phyloP scores from a whole-genome alignment of 2,329 filamentous ascomycete genomes.

The Fusarium sp. region DNA sequence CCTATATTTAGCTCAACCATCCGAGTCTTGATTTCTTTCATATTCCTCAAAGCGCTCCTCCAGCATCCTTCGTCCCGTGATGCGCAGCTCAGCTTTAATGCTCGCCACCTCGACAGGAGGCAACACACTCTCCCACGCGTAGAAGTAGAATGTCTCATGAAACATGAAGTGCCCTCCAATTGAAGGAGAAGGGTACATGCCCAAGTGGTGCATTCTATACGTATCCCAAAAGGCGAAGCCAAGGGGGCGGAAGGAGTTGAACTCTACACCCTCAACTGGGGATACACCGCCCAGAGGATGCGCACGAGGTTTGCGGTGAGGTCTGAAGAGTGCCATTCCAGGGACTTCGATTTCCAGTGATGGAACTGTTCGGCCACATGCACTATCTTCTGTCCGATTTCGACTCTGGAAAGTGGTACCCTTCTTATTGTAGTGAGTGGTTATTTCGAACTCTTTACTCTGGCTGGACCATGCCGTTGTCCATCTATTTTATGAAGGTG shows the following conservation, averaged over 20 bases:
- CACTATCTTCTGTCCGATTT: not conserved
- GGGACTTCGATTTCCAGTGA: not conserved
- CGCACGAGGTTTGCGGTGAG: not conserved
- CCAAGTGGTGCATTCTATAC: constrained; percentile 32
- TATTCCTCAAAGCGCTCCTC: not conserved
- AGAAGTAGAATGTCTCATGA: not conserved
- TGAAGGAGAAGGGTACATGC: not conserved
- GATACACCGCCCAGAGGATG: not conserved
- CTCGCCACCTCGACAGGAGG: constrained; percentile 12
- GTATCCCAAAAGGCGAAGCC: constrained; percentile 41
- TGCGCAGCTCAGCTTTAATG: constrained; percentile 5
- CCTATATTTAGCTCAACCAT: too few relatives aligned
- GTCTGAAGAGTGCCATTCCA: not conserved
- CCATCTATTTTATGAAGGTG: constrained; percentile 11
- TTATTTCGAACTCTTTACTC: too few relatives aligned
- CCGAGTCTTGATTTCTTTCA: too few relatives aligned
- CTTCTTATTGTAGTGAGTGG: not conserved
- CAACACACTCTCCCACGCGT: constrained; percentile 27
- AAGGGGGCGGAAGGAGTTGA: constrained; percentile 35
- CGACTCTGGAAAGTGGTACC: not conserved
- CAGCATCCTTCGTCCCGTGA: not conserved
- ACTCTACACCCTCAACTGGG: constrained; percentile 26
- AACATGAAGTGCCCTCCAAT: too few relatives aligned
- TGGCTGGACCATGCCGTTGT: constrained; percentile 8
- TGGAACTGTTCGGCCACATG: constrained; percentile 27